Conservation (phyloP, 768 basidiomycete species). For the Austroboletus festivus region DNA sequence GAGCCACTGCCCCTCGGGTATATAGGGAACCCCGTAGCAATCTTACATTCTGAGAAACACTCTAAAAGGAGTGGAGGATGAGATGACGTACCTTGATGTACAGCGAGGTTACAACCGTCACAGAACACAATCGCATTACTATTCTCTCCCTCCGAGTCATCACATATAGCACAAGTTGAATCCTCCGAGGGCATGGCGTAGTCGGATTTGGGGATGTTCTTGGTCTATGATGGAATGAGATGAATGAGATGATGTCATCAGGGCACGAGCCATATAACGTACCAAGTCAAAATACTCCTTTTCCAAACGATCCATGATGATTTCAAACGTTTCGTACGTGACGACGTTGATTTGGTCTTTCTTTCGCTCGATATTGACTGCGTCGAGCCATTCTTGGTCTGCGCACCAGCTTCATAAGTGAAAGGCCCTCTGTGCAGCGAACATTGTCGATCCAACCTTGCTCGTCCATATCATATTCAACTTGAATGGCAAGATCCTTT, state of each 20-base stretch:
- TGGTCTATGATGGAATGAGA: slow-evolving; percentile 54
- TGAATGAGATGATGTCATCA: slow-evolving; percentile 3
- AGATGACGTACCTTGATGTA: slow-evolving; percentile 85
- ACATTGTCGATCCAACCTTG: slow-evolving; percentile 57
- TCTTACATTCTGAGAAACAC: slow-evolving; percentile 48
- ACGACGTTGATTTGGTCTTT: slow-evolving; percentile 70
- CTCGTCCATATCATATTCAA: slow-evolving; percentile 99
- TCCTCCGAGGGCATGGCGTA: slow-evolving; percentile 90
- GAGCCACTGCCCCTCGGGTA: slow-evolving; percentile 99
- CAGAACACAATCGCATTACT: slow-evolving; percentile 99
- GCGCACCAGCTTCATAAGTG: slow-evolving; percentile 6
- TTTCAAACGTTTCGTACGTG: slow-evolving; percentile 86
- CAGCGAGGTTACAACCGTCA: slow-evolving; percentile 97
- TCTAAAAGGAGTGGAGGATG: neutral
- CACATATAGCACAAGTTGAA: slow-evolving; percentile 94
- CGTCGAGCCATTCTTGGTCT: slow-evolving; percentile 96
- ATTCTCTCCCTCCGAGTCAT: slow-evolving; percentile 98
- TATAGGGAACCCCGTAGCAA: slow-evolving; percentile 98
- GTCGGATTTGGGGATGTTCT: slow-evolving; percentile 88
- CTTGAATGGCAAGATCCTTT: slow-evolving; percentile 84
- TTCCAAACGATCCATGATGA: slow-evolving; percentile 95
- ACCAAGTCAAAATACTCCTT: slow-evolving; percentile 99
- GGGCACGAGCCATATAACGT: slow-evolving; percentile 23
- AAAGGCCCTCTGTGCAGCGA: neutral
- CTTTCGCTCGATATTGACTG: slow-evolving; percentile 76